These are phyloP conservation scores for Chromera velia DNA, from an alignment of 73 alveolate genomes.

Conservation along the genomic window DNA sequence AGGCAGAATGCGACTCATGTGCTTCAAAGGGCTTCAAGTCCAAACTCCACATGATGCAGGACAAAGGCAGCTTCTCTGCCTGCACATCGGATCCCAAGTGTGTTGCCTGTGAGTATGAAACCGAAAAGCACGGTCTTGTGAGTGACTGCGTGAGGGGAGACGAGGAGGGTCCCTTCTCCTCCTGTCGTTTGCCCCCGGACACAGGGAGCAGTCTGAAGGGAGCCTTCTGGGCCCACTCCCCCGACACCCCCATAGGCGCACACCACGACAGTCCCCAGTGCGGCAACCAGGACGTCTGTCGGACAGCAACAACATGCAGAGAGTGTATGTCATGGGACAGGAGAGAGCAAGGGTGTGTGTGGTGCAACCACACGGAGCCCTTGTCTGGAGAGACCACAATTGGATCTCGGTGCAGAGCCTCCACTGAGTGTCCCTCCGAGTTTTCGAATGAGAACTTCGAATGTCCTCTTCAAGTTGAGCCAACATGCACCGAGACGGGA, in stretches of 20 bases:
- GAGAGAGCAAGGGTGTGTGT: background rate
- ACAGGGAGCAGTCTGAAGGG: no score
- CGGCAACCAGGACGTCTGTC: background rate
- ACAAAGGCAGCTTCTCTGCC: background rate
- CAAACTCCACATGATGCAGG: no score
- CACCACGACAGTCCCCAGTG: background rate
- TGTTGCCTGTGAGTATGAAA: background rate
- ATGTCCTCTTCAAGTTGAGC: background rate
- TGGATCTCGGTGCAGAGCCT: background rate
- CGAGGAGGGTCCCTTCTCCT: background rate
- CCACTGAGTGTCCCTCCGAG: background rate
- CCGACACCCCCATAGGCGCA: no score
- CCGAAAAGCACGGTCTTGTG: no score
- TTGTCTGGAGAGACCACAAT: background rate
- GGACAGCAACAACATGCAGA: background rate
- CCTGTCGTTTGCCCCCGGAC: background rate
- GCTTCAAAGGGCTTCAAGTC: no score
- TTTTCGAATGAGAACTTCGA: background rate
- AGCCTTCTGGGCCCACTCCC: slow-evolving; percentile 4
- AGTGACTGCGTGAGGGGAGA: slow-evolving; percentile 2
- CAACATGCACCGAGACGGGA: background rate
- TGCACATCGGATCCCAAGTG: background rate
- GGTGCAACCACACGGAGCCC: slow-evolving; percentile 8
- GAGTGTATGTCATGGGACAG: background rate
- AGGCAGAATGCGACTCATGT: background rate